Percentiles rank a stretch among this genome's conserved stretches.
phyloP scores from a whole-genome alignment of 306 rosid genomes.

The Canavalia ensiformis region DNA sequence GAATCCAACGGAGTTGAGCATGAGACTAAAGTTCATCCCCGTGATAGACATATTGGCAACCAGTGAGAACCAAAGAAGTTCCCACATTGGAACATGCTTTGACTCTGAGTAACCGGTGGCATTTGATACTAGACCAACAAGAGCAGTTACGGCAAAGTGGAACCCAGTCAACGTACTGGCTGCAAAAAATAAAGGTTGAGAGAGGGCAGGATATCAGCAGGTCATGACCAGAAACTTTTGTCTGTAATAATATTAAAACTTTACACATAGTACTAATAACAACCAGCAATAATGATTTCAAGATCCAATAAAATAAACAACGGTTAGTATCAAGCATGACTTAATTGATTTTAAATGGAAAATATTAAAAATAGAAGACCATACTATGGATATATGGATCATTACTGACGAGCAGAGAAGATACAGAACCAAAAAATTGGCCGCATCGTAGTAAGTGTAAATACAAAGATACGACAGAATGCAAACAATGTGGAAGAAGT shows the following conservation, averaged over 20 bases:
- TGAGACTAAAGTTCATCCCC: slow-evolving; percentile 94
- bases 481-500: slow-evolving; percentile 16
- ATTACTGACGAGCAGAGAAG: slow-evolving; percentile 22
- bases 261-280: background rate
- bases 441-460: background rate
- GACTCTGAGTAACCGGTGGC: slow-evolving; percentile 84
- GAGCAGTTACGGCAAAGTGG: slow-evolving; percentile 90
- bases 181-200: slow-evolving; percentile 47
- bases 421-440: slow-evolving; percentile 18
- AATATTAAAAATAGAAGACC: no score
- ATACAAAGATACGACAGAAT: slow-evolving; percentile 7
- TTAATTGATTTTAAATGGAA: background rate
- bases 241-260: background rate
- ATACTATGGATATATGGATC: slow-evolving; percentile 21
- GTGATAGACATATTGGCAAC: slow-evolving; percentile 90
- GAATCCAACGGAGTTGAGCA: slow-evolving; percentile 95
- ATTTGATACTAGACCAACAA: slow-evolving; percentile 86
- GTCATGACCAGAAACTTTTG: slow-evolving; percentile 13
- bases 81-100: slow-evolving; percentile 94
- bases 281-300: background rate
- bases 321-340: background rate
- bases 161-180: slow-evolving; percentile 93
- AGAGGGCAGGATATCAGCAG: background rate
- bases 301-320: background rate
- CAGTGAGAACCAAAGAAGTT: slow-evolving; percentile 91